Percentiles rank a stretch among this genome's conserved stretches.
Evolutionary conservation across 1,284 basidiomycete genomes (phyloP).

Genomic region (Athelia sp.): DNA sequence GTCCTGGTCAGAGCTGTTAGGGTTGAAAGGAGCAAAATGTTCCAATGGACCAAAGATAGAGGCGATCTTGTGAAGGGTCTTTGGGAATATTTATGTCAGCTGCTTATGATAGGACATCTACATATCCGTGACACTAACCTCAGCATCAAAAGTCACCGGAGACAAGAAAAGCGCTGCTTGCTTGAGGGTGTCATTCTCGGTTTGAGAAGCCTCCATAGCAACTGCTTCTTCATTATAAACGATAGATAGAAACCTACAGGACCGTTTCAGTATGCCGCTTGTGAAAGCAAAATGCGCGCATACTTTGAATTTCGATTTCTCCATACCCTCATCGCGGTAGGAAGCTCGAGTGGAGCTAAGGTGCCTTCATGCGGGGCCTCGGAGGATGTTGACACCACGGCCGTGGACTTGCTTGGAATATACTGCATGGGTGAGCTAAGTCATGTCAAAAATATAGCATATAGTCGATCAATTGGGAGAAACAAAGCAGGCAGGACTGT

Average conservation of each 20-base stretch:
- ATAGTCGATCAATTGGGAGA: background rate
- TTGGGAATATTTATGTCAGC: no score
- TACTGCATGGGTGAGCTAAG: constrained; percentile 40
- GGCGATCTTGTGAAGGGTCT: constrained; percentile 20
- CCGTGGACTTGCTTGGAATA: constrained; percentile 19
- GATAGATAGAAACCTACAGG: constrained; percentile 45
- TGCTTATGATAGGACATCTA: no score
- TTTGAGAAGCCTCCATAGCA: constrained; percentile 24
- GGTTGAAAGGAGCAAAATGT: constrained; percentile 12
- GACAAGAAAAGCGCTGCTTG: constrained; percentile 39
- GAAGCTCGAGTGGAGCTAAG: constrained; percentile 37
- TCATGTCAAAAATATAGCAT: background rate
- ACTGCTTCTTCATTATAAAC: constrained; percentile 54
- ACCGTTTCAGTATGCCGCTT: constrained; percentile 2
- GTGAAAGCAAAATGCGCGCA: constrained; percentile 6
- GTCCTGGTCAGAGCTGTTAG: background rate
- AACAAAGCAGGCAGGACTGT: background rate
- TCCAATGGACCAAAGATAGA: constrained; percentile 23
- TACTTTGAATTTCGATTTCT: constrained; percentile 41
- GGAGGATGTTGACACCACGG: constrained; percentile 15
- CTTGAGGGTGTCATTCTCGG: constrained; percentile 14
- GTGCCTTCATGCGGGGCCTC: constrained; percentile 12
- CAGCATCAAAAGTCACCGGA: constrained; percentile 51
- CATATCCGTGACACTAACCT: no score
- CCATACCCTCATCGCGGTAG: constrained; percentile 48